A percentile compares a stretch with the other conserved stretches of the same genome.
These are phyloP conservation scores for Penicillium antarcticum DNA, from an alignment of 495 filamentous ascomycete species.

Conservation along the genomic window DNA sequence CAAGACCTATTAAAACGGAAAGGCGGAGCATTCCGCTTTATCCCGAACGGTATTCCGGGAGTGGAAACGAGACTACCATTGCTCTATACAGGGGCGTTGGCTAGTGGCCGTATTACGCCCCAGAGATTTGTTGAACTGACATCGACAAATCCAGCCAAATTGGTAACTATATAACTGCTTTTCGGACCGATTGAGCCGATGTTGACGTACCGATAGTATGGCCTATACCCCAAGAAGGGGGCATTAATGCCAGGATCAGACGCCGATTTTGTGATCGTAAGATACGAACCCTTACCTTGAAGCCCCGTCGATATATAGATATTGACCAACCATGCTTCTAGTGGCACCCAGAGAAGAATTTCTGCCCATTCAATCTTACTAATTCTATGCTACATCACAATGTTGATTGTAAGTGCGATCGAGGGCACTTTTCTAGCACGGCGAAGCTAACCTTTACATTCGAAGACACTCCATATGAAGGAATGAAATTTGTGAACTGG, in stretches of 20 bases:
- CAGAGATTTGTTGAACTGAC: constrained; percentile 55
- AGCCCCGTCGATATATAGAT: neutral
- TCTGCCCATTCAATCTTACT: constrained; percentile 29
- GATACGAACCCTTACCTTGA: neutral
- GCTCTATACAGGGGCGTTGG: constrained; percentile 5
- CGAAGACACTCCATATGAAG: constrained; percentile 57
- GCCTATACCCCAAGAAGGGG: constrained; percentile 52
- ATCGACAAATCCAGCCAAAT: constrained; percentile 55
- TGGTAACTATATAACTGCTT: constrained; percentile 11
- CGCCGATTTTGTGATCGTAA: constrained; percentile 42
- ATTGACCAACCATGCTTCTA: constrained; percentile 8
- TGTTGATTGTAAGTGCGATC: constrained; percentile 40
- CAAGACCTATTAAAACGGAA: constrained; percentile 13
- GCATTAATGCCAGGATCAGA: constrained; percentile 51
- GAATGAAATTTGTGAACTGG: constrained; percentile 53
- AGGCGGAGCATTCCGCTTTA: constrained; percentile 21
- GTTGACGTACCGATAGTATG: constrained; percentile 32
- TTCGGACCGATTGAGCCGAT: no score
- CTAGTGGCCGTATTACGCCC: neutral
- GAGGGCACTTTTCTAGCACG: neutral
- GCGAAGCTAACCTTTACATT: neutral
- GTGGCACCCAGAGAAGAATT: neutral
- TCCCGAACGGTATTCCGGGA: constrained; percentile 58
- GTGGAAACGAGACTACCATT: constrained; percentile 57
- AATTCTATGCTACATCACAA: constrained; percentile 57